Percentiles rank a stretch among this genome's conserved stretches.
Conservation (phyloP, 305 asterid species). For the Solanum hybrid region DNA sequence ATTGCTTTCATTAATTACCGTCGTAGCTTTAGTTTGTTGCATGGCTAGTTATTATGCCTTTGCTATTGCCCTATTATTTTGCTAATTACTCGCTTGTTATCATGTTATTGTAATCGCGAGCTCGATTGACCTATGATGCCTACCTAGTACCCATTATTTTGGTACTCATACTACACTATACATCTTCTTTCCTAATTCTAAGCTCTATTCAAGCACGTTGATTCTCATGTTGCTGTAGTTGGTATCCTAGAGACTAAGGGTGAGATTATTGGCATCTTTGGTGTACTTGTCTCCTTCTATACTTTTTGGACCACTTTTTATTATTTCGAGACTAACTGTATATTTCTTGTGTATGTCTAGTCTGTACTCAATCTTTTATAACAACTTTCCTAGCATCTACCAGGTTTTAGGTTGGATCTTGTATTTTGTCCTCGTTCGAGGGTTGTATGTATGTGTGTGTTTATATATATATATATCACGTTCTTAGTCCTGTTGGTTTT, state of each 20-base stretch:
- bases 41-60: background rate
- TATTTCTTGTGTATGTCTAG: background rate
- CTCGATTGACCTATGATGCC: background rate
- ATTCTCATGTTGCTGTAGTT: background rate
- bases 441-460: background rate
- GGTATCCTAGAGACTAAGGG: background rate
- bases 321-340: background rate
- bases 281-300: background rate
- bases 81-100: background rate
- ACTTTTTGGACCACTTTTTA: too few species aligned
- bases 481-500: background rate
- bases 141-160: background rate
- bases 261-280: background rate
- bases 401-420: background rate
- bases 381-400: background rate
- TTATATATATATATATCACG: too few species aligned
- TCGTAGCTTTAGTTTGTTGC: background rate
- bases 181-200: too few species aligned
- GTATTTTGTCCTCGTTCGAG: background rate
- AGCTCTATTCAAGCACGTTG: background rate
- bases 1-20: background rate
- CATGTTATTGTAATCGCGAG: background rate
- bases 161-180: background rate
- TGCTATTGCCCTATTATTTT: background rate
- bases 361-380: background rate